These are phyloP conservation scores for Rhizopus stolonifer DNA, from an alignment of 371 early-diverging fungal genomes.

Conservation along the genomic window DNA sequence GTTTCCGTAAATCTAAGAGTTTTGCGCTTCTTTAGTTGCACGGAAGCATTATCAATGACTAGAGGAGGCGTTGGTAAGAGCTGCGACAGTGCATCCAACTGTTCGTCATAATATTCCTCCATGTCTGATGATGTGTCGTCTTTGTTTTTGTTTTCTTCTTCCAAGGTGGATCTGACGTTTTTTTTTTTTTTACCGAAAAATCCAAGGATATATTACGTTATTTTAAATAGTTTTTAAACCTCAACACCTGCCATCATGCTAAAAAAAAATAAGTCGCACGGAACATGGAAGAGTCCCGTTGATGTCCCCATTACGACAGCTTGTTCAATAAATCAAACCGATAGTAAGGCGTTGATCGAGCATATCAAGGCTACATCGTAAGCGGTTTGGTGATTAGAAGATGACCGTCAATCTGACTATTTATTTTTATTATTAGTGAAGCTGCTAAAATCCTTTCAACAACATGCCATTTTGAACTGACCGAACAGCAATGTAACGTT, in stretches of 20 bases:
- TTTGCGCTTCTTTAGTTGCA: slow-evolving; percentile 6
- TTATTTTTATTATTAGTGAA: slow-evolving; percentile 5
- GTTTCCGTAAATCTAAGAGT: slow-evolving; percentile 1
- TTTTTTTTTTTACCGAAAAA: not conserved
- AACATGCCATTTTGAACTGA: slow-evolving; percentile 6
- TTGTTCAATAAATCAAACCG: slow-evolving; percentile 2
- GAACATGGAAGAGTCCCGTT: slow-evolving; percentile 6
- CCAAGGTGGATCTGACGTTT: not conserved
- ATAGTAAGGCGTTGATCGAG: slow-evolving; percentile 2
- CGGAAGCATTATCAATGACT: slow-evolving; percentile 4
- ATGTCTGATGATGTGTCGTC: slow-evolving; percentile 3
- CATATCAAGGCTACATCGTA: slow-evolving; percentile 8
- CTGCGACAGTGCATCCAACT: slow-evolving; percentile 4
- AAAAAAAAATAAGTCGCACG: slow-evolving; percentile 1
- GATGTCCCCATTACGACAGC: slow-evolving; percentile 1
- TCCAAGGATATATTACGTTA: slow-evolving; percentile 1
- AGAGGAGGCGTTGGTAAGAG: slow-evolving; percentile 2
- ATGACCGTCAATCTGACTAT: not conserved
- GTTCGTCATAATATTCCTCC: slow-evolving; percentile 2
- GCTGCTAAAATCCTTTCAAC: slow-evolving; percentile 8
- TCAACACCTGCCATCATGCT: slow-evolving; percentile 4
- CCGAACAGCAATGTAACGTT: slow-evolving; percentile 1
- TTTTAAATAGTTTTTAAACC: slow-evolving; percentile 1
- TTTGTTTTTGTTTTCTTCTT: slow-evolving; percentile 5
- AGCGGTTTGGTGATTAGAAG: slow-evolving; percentile 2